Conservation (phyloP, 306 rosid genomes). For the Quercus parvula region DNA sequence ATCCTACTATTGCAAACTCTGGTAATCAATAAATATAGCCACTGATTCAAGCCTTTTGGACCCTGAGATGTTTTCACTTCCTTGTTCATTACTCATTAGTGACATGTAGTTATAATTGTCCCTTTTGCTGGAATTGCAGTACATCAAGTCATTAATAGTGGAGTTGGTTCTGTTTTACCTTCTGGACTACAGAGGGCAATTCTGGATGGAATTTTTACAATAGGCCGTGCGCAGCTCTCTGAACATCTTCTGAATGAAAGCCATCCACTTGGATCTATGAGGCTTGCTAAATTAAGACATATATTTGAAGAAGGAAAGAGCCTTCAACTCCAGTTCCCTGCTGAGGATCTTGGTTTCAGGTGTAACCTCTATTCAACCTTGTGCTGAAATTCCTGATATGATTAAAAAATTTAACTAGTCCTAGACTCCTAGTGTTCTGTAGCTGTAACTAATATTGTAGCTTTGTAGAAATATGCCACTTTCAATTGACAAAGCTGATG, state of each 20-base stretch:
- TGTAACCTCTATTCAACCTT: slow-evolving; percentile 21
- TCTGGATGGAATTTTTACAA: slow-evolving; percentile 76
- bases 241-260: slow-evolving; percentile 62
- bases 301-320: slow-evolving; percentile 96
- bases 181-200: slow-evolving; percentile 63
- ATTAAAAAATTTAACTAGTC: slow-evolving; percentile 9
- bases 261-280: slow-evolving; percentile 73
- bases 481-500: slow-evolving; percentile 16
- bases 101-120: slow-evolving; percentile 1
- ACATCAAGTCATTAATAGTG: slow-evolving; percentile 49
- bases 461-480: neutral
- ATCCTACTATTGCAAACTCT: slow-evolving; percentile 83
- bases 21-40: slow-evolving; percentile 35
- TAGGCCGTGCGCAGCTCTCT: slow-evolving; percentile 86
- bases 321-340: slow-evolving; percentile 98
- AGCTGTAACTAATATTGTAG: neutral
- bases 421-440: slow-evolving; percentile 11
- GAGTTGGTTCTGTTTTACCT: slow-evolving; percentile 72
- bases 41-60: slow-evolving; percentile 6
- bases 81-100: neutral
- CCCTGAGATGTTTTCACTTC: slow-evolving; percentile 6
- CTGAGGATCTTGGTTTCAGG: slow-evolving; percentile 98
- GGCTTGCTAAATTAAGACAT: slow-evolving; percentile 66
- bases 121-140: slow-evolving; percentile 53
- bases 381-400: slow-evolving; percentile 2